Percentiles rank a stretch among this genome's conserved stretches.
Conservation (phyloP, 257 asterid genomes). For the Voacanga thouarsii region DNA sequence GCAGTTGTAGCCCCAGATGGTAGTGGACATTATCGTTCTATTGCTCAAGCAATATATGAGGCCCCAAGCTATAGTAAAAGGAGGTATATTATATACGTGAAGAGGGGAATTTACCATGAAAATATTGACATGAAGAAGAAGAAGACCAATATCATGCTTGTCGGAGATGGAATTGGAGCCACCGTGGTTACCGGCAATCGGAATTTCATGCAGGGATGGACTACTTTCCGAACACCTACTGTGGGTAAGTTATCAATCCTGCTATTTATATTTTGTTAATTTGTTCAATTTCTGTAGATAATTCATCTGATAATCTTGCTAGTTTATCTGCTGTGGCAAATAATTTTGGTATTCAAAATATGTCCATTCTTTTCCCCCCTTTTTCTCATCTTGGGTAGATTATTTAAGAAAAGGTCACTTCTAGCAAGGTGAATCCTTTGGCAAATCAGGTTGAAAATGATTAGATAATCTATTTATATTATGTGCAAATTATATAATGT, state of each 20-base stretch:
- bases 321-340: neutral
- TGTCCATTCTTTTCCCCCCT: too few relatives aligned
- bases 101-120: slow-evolving; percentile 81
- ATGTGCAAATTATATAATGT: too few relatives aligned
- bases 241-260: slow-evolving; percentile 45
- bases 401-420: too few relatives aligned
- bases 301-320: neutral
- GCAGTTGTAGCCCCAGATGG: slow-evolving; percentile 77
- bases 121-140: slow-evolving; percentile 86
- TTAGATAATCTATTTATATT: too few relatives aligned
- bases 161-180: slow-evolving; percentile 88
- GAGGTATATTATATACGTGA: slow-evolving; percentile 81
- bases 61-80: slow-evolving; percentile 71
- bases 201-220: slow-evolving; percentile 98
- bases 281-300: neutral
- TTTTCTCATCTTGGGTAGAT: too few relatives aligned
- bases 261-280: neutral
- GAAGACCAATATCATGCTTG: slow-evolving; percentile 78
- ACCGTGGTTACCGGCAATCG: slow-evolving; percentile 67
- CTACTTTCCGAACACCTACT: slow-evolving; percentile 87
- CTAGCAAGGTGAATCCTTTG: too few relatives aligned
- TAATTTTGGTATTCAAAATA: too few relatives aligned
- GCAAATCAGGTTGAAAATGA: too few relatives aligned
- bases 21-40: slow-evolving; percentile 59
- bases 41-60: slow-evolving; percentile 56